Evolutionary conservation across 768 basidiomycete genomes (phyloP), one percentile per base, ranked within the genome.

Genomic region (Xerocomellus amylosporus): DNA sequence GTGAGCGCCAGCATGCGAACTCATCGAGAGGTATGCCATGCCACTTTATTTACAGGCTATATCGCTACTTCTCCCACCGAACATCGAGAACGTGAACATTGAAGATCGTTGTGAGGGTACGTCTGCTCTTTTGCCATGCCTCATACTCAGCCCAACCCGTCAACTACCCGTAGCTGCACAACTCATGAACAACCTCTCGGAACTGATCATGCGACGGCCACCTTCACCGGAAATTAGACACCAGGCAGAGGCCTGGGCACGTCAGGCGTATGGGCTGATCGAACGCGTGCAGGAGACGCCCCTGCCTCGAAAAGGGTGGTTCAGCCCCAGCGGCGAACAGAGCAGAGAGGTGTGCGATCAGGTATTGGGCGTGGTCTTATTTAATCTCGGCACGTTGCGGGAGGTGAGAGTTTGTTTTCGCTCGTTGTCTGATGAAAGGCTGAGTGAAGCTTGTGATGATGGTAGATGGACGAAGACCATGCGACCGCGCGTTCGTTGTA

Each of bases 1-100:
- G 12, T 9, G 8, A 30, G 36, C 39, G 24, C 26, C 8, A 5
- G 17, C 22, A 8, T 47, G 33, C 36, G 17, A 44, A 24, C 37
- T 34, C 47, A 20, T 37, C 9, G 26, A 46, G 51, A 88, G 87
- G 22, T 84, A 79, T 58, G 86, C 87, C 0, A 73, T 84, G 61
- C 79, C 81, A 3, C 74, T 88, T 6, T 88, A 88, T 66, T 72
- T 86, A 10, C 84, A 85, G 56, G 84, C 86, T 8, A 76, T 85
- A 42, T 80, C 82, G 0, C 70, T 87, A 20, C 75, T 88, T 43
- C 73, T 87, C 15, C 83, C 82, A 4, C 69, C 74, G 0, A 58
- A 62, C 17, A 48, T 48, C 55, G 65, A 68, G 41, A 58, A 61
- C 14, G 65, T 70, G 13, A 60, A 61, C 15, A 28, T 69, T 2